phyloP scores from a whole-genome alignment of 2,329 filamentous ascomycete genomes.

The Myriosclerotinia curreyana region DNA sequence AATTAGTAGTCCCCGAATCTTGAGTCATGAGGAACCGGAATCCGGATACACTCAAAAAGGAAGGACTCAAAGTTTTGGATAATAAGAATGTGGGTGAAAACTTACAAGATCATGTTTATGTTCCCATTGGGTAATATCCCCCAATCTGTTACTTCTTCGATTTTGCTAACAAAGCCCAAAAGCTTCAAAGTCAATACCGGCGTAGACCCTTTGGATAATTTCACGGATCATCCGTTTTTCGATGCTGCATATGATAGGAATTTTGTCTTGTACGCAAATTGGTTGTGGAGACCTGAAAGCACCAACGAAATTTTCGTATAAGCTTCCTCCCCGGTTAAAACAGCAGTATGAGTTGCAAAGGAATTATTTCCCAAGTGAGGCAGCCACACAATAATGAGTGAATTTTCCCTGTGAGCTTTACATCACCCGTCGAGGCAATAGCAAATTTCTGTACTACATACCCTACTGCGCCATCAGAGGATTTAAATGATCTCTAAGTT shows the following conservation, averaged over 20 bases:
- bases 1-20: constrained; percentile 36
- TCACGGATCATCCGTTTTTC: constrained; percentile 2
- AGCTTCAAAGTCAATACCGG: constrained; percentile 6
- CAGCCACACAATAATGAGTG: constrained; percentile 2
- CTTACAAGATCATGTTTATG: constrained; percentile 14
- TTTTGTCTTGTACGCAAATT: constrained; percentile 11
- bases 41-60: constrained; percentile 22
- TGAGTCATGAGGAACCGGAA: constrained; percentile 39
- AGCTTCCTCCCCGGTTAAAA: not conserved
- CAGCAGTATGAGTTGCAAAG: constrained; percentile 8
- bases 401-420: not conserved
- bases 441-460: not conserved
- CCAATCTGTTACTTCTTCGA: too few species aligned
- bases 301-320: not conserved
- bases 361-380: not conserved
- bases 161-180: not conserved
- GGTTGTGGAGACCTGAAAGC: not conserved
- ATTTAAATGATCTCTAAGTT: not conserved
- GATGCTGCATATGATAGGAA: constrained; percentile 11
- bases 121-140: not conserved
- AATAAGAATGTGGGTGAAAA: constrained; percentile 31
- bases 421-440: not conserved
- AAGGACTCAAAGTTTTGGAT: constrained; percentile 26
- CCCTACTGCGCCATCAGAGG: not conserved
- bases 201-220: not conserved